Conservation (phyloP, 331 rosid genomes). For the Phaseolus coccineus region DNA sequence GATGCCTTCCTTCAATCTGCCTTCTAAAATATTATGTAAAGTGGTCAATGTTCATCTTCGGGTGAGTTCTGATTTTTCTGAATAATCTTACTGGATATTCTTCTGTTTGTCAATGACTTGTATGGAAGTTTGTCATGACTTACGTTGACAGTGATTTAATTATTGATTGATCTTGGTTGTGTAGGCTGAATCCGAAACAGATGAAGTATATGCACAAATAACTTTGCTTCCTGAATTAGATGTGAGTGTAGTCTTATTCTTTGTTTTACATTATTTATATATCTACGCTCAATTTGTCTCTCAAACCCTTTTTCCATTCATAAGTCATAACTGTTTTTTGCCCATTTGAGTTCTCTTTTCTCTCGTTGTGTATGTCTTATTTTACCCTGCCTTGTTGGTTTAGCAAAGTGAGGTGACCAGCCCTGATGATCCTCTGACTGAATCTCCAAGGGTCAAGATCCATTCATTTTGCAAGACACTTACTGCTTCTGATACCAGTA, state of each 20-base stretch:
- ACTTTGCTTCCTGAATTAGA: slow-evolving; percentile 27
- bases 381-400: not conserved
- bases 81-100: not conserved
- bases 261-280: slow-evolving; percentile 14
- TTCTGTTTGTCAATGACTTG: not conserved
- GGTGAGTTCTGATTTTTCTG: slow-evolving; percentile 23
- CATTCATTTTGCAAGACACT: slow-evolving; percentile 32
- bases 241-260: not conserved
- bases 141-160: not conserved
- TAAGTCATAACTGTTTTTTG: not conserved
- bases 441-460: slow-evolving; percentile 14
- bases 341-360: slow-evolving; percentile 9
- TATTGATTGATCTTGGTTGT: slow-evolving; percentile 1
- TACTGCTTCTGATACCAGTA: slow-evolving; percentile 30
- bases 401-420: slow-evolving; percentile 31
- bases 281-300: not conserved
- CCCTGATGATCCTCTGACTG: slow-evolving; percentile 29
- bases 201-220: slow-evolving; percentile 29
- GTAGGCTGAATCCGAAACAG: slow-evolving; percentile 31
- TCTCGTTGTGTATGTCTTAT: not conserved
- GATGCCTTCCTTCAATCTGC: slow-evolving; percentile 33
- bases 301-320: not conserved
- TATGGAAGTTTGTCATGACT: not conserved
- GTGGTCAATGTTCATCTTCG: slow-evolving; percentile 34
- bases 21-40: slow-evolving; percentile 30